Base-by-base conservation (phyloP, 176 grass and related monocot genomes). In the Triticum timopheevii region DNA sequence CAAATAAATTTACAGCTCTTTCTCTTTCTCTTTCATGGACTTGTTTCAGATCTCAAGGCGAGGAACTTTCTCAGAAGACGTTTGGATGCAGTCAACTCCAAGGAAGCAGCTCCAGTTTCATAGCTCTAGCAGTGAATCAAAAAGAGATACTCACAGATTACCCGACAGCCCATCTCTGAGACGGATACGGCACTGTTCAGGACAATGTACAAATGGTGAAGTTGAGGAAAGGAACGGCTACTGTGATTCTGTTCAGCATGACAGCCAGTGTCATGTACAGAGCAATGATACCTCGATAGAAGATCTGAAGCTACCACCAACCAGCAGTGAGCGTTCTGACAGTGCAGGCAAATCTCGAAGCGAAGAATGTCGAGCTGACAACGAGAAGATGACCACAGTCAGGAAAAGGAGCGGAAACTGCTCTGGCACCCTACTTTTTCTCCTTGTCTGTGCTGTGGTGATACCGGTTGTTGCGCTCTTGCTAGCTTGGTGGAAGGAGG, bases 81-180 rank as follows among this genome's bases (percentile, higher is more conserved):
- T 80, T 59, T 76, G 70, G 76, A 76, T 76, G 49, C 50, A 79
- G 6, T 93, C 88, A 28, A 90, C 85, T 68, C 91, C 88, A 85
- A 85, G 78, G 77, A 93, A 83, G 91, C 83, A 78, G 67, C 59
- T 69, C 65, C 78, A 74, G 7, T 44, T 78, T 81, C 69, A 27
- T 69, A 64, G 31, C 81, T 76, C 63, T 11, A 84, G 59, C 61
- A 87, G 81, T 13, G 82, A 87, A 76, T 84, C 89, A 69, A 82
- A 88, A 88, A 76, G 50, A 88, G 63, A 77, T 33, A 7, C 30
- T 27, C 69, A 5, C 13, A 78, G 42, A 31, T 38, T 62, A 85
- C 61, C 69, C 16, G 49, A 56, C 86, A 91, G 83, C 54, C 69
- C 69, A 81, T 63, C 65, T 81, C 23, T 73, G 50, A 58, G 59